phyloP scores from a whole-genome alignment of 495 filamentous ascomycete species.

The Collariella sp. region DNA sequence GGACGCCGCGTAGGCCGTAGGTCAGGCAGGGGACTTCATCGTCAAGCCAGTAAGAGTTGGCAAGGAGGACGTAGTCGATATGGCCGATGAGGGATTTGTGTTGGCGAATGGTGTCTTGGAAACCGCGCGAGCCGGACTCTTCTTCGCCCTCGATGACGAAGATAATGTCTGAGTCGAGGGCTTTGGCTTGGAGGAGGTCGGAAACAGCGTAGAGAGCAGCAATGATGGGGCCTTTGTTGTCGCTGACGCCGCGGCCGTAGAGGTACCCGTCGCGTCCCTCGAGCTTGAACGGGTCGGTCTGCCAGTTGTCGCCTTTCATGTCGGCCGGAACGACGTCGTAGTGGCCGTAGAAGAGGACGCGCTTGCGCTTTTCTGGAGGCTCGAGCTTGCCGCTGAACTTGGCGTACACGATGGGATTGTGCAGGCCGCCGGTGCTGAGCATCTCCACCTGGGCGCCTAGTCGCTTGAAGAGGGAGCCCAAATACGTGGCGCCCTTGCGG shows the following conservation, averaged over 20 bases:
- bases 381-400: conserved; percentile 65
- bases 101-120: conserved; percentile 65
- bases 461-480: conserved; percentile 80
- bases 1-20: conserved; percentile 88
- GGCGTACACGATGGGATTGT: conserved; percentile 85
- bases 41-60: conserved; percentile 97
- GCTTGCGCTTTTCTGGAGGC: conserved; percentile 55
- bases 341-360: conserved; percentile 92
- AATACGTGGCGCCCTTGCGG: conserved; percentile 80
- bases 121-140: conserved; percentile 86
- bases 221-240: conserved; percentile 93
- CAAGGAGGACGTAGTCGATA: conserved; percentile 86
- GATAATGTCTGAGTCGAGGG: conserved; percentile 73
- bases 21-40: conserved; percentile 92
- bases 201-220: conserved; percentile 89
- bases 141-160: conserved; percentile 97
- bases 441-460: conserved; percentile 84
- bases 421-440: conserved; percentile 58
- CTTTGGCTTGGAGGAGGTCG: conserved; percentile 69
- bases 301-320: conserved; percentile 68
- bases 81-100: conserved; percentile 80
- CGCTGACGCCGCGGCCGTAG: conserved; percentile 91
- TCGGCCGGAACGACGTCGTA: conserved; percentile 98
- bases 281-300: conserved; percentile 75
- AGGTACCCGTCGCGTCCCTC: conserved; percentile 83